Base-by-base conservation (phyloP, 768 basidiomycete species). In the Dentipellis fragilis region DNA sequence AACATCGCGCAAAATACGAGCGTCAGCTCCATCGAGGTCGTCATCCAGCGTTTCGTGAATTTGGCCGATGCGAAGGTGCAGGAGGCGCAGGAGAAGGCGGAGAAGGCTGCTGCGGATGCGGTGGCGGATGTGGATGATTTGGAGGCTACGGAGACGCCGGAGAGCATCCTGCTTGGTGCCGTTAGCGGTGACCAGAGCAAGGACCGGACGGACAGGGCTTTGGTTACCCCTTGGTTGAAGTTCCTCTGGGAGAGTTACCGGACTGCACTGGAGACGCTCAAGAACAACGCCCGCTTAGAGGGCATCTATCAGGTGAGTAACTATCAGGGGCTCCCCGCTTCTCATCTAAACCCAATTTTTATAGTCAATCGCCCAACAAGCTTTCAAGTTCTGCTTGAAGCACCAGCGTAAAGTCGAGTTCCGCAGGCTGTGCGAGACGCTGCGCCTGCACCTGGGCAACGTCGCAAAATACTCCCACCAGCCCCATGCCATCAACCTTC, bases 161-260 rank as follows among this genome's bases (percentile, higher is more conserved):
- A 94, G 71, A 89, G 88, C 65, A 90, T 96, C 58, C 73, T 96
- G 12, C 78, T 95, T 17, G 88, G 89, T 50, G 91, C 92, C 12
- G 92, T 98, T 58, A 87, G 88, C 63, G 82, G 80, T 38, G 92
- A 93, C 67, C 89, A 93, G 72, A 93, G 80, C 74, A 89, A 89
- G 73, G 94, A 97, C 70, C 76, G 95, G 63, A 96, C 93, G 34
- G 94, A 98, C 71, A 75, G 95, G 48, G 89, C 93, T 7, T 79
- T 98, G 52, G 93, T 99, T 60, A 96, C 93, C 0, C 95, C 95
- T 0, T 96, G 93, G 86, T 86, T 98, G 66, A 93, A 94, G 67
- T 96, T 97, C 70, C 78, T 93, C n/a, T 98, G 94, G 93, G 95
- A 98, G 76, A 91, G 90, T 63, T 97, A 97, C 67, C 84, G 95